Evolutionary conservation across 805 yeast species (phyloP), one percentile per base, ranked within the genome.

Genomic region (Teunomyces panamensis): DNA sequence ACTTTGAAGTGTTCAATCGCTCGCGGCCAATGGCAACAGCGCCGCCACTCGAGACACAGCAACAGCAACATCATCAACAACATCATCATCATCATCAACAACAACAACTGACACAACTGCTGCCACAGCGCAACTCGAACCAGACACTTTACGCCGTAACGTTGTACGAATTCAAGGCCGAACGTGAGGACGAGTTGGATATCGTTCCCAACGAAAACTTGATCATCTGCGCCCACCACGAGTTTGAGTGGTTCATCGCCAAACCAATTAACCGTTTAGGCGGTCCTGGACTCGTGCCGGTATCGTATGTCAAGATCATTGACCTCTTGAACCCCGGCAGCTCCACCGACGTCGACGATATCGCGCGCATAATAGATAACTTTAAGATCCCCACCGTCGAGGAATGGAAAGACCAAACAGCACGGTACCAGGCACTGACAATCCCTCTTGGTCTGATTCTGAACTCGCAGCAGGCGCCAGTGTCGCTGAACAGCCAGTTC

Each of bases 231-330:
- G 99, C 99, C 2, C 97, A 92, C 67, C 96, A 92, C 62, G 90
- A 89, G 47, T 87, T 76, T 54, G 99, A 95, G 69, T 94, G 99
- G 99, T 91, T 90, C 58, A 94, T 94, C 50, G 98, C 97, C 4
- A 94, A 94, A 64, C 97, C 97, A 10, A 87, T 94, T 37, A 95
- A 92, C 50, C 75, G 97, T 46, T 73, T 94, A 33, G 98, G 99
- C 24, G 99, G 97, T 0, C 98, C 98, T 0, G 99, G 99, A 1
- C 75, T 94, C 41, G 95, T 94, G 6, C 99, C 99, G 0, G 91
- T 89, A 4, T 80, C 88, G 14, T 94, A 87, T 59, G 94, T 94
- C 20, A 88, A 89, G 60, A 78, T 92, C 32, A 81, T 92, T 35
- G 96, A 94, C 64, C 77, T 90, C 49, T 73, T 82, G 20, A 65